These are phyloP conservation scores for Candida ipomoeae DNA, from an alignment of 805 yeast species.

Conservation along the genomic window DNA sequence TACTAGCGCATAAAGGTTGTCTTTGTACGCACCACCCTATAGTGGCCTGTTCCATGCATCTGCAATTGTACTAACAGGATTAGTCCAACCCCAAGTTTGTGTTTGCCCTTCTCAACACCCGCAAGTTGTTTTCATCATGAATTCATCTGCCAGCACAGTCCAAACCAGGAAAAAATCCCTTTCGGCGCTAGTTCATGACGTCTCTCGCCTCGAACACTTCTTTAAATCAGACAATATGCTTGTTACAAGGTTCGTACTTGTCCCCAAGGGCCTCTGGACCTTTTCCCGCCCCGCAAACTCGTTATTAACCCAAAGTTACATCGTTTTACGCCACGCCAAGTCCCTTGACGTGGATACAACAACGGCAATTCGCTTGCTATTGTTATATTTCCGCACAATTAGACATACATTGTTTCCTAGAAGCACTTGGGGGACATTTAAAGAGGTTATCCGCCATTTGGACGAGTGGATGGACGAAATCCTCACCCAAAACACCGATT, in stretches of 20 bases:
- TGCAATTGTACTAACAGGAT: not conserved
- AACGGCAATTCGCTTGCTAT: constrained; percentile 1
- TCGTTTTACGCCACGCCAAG: not conserved
- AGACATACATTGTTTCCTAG: constrained; percentile 1
- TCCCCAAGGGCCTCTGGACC: not conserved
- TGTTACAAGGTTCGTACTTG: constrained; percentile 1
- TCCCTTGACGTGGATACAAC: not conserved
- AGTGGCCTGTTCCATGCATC: not conserved
- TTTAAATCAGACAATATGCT: not conserved
- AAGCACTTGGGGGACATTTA: not conserved
- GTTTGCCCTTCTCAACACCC: not conserved
- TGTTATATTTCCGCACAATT: constrained; percentile 1
- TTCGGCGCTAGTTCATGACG: not conserved
- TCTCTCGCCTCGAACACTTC: constrained; percentile 2
- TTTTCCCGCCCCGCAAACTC: not conserved
- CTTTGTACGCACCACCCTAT: not conserved
- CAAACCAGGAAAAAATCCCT: not conserved
- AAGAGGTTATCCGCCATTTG: not conserved
- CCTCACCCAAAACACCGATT: not conserved
- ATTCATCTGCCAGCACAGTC: not conserved
- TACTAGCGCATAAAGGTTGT: not conserved
- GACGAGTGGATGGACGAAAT: constrained; percentile 4
- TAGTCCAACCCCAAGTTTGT: not conserved
- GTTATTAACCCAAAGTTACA: not conserved
- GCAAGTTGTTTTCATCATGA: not conserved